phyloP scores from a whole-genome alignment of 2,329 filamentous ascomycete species.

The Cytospora chrysosperma region DNA sequence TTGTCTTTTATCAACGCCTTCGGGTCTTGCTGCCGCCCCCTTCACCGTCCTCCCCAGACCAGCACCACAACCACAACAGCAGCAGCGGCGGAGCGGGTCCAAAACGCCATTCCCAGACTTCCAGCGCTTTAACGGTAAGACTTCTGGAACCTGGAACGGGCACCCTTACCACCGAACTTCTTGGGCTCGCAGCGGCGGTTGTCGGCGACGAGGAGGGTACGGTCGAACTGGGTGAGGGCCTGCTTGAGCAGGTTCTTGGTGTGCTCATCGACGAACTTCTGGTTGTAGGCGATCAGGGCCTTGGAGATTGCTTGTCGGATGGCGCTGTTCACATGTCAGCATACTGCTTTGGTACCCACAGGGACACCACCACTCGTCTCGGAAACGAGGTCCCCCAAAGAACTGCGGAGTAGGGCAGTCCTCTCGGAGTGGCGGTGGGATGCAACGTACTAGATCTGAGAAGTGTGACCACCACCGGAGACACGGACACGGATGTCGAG shows the following conservation, averaged over 20 bases:
- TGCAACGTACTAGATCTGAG: conserved; percentile 65
- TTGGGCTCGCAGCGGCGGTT: conserved; percentile 99
- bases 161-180: conserved; percentile 94
- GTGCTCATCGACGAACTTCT: conserved; percentile 91
- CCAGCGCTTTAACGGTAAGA: conserved; percentile 81
- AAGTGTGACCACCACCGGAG: conserved; percentile 94
- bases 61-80: conserved; percentile 32
- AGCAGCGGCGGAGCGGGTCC: conserved; percentile 14
- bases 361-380: background rate
- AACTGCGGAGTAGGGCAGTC: no score
- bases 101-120: conserved; percentile 23
- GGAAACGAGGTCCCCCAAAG: background rate
- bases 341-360: background rate
- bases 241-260: conserved; percentile 99
- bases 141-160: conserved; percentile 97
- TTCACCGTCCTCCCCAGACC: conserved; percentile 24
- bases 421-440: background rate
- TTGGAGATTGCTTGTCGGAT: conserved; percentile 99
- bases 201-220: conserved; percentile 87
- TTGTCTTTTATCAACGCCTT: conserved; percentile 20
- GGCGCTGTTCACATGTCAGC: conserved; percentile 47
- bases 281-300: conserved; percentile 87
- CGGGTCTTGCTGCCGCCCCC: conserved; percentile 19
- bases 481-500: conserved; percentile 98
- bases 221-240: conserved; percentile 76